A percentile compares a stretch with the other conserved stretches of the same genome.
Conservation (phyloP, 495 filamentous ascomycete genomes). For the Penicillium bovifimosum region DNA sequence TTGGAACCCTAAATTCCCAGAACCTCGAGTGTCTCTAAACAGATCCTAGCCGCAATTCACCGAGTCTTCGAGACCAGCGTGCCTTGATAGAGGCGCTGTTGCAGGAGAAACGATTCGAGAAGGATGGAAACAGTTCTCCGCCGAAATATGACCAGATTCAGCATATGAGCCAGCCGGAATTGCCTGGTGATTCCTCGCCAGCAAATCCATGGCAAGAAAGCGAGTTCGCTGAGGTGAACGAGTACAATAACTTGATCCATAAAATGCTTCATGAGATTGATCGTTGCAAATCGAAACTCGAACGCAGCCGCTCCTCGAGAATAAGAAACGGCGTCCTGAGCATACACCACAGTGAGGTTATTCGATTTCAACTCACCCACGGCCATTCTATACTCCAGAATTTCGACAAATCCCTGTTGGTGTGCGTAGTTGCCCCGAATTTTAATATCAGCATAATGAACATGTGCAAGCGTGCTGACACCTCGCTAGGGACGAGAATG, state of each 20-base stretch:
- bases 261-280: constrained; percentile 13
- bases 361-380: constrained; percentile 4
- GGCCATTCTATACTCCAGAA: not conserved
- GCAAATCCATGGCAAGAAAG: not conserved
- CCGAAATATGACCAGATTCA: not conserved
- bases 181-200: not conserved
- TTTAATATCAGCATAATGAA: not conserved
- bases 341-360: constrained; percentile 8
- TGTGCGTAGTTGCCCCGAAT: not conserved
- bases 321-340: constrained; percentile 11
- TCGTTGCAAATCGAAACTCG: constrained; percentile 5
- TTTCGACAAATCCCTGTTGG: not conserved
- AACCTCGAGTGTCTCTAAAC: not conserved
- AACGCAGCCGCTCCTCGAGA: constrained; percentile 2
- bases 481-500: not conserved
- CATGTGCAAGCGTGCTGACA: not conserved
- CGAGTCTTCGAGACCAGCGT: constrained; percentile 7
- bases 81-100: constrained; percentile 4
- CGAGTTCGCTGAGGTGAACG: constrained; percentile 1
- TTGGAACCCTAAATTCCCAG: not conserved
- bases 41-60: constrained; percentile 2
- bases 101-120: not conserved
- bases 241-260: constrained; percentile 7
- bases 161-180: not conserved
- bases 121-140: not conserved